phyloP scores from a whole-genome alignment of 2,329 filamentous ascomycete genomes.

The Diaporthe citriasiana region DNA sequence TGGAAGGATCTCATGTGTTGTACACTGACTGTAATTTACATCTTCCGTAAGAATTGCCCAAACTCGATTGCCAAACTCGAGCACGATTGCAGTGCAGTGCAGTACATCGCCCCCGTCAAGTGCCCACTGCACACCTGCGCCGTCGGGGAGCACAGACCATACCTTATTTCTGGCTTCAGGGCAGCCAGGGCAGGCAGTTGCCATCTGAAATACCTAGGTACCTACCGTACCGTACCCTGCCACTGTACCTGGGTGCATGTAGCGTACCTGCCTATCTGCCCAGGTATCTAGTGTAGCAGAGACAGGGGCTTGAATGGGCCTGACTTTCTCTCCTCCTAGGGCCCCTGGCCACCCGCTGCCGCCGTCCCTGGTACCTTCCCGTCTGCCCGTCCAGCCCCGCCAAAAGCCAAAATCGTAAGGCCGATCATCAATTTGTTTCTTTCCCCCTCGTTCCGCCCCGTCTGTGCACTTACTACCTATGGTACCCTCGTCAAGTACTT shows the following conservation, averaged over 20 bases:
- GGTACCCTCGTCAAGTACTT: not conserved
- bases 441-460: slow-evolving; percentile 13
- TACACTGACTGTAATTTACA: not conserved
- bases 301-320: slow-evolving; percentile 29
- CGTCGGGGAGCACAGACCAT: slow-evolving; percentile 32
- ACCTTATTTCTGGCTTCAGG: slow-evolving; percentile 32
- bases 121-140: not conserved
- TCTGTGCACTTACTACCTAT: slow-evolving; percentile 17
- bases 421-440: slow-evolving; percentile 18
- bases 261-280: not conserved
- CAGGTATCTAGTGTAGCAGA: no score
- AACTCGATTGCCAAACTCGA: no score
- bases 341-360: slow-evolving; percentile 7
- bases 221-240: not conserved
- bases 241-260: not conserved
- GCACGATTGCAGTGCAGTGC: not conserved
- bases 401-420: slow-evolving; percentile 19
- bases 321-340: not conserved
- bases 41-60: not conserved
- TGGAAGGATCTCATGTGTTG: no score
- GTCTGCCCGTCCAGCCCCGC: slow-evolving; percentile 22
- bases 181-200: slow-evolving; percentile 1
- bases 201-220: not conserved
- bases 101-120: not conserved
- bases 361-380: slow-evolving; percentile 22